phyloP scores from a whole-genome alignment of 768 basidiomycete species.

The Hericium alpestre region DNA sequence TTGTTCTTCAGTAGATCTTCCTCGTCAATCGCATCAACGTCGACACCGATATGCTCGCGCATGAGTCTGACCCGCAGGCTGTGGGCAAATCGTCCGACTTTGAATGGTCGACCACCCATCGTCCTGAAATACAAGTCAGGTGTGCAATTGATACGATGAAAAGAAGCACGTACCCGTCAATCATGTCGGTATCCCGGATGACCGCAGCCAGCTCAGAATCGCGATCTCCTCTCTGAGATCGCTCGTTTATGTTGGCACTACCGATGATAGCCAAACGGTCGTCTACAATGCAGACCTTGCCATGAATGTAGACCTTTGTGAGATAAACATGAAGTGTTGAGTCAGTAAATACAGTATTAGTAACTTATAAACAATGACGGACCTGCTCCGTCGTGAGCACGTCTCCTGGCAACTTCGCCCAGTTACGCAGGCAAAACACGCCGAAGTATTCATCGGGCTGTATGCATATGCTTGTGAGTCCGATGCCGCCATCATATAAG shows the following conservation, averaged over 20 bases:
- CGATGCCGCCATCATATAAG: background rate
- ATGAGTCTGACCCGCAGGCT: slow-evolving; percentile 87
- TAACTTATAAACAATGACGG: slow-evolving; percentile 7
- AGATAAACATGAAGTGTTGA: slow-evolving; percentile 7
- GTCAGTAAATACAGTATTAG: background rate
- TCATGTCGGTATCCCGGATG: slow-evolving; percentile 94
- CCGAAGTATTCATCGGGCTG: slow-evolving; percentile 89
- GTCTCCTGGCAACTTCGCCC: slow-evolving; percentile 84
- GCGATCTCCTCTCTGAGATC: slow-evolving; percentile 89
- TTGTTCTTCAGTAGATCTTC: slow-evolving; percentile 54
- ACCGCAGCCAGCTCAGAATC: slow-evolving; percentile 93
- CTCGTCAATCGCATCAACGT: slow-evolving; percentile 81
- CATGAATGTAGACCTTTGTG: slow-evolving; percentile 77
- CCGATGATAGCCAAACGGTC: slow-evolving; percentile 91
- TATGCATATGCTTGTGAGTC: slow-evolving; percentile 4
- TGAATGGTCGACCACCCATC: slow-evolving; percentile 91
- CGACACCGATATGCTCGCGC: slow-evolving; percentile 92
- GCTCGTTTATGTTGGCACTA: slow-evolving; percentile 96
- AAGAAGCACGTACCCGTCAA: slow-evolving; percentile 55
- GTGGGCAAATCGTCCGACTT: slow-evolving; percentile 96
- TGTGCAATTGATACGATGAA: background rate
- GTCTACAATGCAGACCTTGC: slow-evolving; percentile 82
- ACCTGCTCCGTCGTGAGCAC: slow-evolving; percentile 83
- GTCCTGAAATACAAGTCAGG: slow-evolving; percentile 35
- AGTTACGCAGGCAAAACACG: slow-evolving; percentile 84